Conservation (phyloP, 108 stramenopile genomes). For the Nitzschia inconspicua region DNA sequence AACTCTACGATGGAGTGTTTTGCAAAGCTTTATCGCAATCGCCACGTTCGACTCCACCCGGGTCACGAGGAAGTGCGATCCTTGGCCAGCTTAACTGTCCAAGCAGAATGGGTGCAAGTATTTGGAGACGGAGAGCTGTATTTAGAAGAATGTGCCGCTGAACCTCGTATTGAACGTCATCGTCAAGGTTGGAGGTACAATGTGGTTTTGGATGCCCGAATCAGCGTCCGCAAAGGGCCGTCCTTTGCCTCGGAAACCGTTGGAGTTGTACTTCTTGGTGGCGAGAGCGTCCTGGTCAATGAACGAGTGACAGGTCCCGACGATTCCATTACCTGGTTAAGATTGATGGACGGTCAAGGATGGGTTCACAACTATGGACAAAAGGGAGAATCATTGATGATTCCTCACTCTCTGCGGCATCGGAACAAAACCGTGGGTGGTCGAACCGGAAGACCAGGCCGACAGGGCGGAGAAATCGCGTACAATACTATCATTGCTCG, state of each 20-base stretch:
- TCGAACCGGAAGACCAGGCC: constrained; percentile 5
- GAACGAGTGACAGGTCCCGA: constrained; percentile 66
- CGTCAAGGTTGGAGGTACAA: constrained; percentile 74
- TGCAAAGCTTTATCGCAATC: constrained; percentile 82
- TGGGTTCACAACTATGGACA: constrained; percentile 62
- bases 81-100: constrained; percentile 47
- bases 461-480: constrained; percentile 32
- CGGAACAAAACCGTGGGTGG: constrained; percentile 13
- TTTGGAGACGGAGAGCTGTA: constrained; percentile 41
- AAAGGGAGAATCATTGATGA: constrained; percentile 52
- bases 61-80: constrained; percentile 41
- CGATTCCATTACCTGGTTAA: constrained; percentile 56
- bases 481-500: constrained; percentile 58
- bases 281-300: constrained; percentile 54
- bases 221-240: constrained; percentile 64
- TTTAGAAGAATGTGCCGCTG: constrained; percentile 66
- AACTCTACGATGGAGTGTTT: constrained; percentile 54
- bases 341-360: constrained; percentile 63
- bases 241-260: constrained; percentile 54
- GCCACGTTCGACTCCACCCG: constrained; percentile 36
- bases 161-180: constrained; percentile 66
- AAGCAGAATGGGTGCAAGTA: constrained; percentile 84
- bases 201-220: constrained; percentile 38
- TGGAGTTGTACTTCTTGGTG: constrained; percentile 32
- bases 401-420: constrained; percentile 46